Conservation (phyloP, 495 filamentous ascomycete genomes). For the Aspergillus sparsus region DNA sequence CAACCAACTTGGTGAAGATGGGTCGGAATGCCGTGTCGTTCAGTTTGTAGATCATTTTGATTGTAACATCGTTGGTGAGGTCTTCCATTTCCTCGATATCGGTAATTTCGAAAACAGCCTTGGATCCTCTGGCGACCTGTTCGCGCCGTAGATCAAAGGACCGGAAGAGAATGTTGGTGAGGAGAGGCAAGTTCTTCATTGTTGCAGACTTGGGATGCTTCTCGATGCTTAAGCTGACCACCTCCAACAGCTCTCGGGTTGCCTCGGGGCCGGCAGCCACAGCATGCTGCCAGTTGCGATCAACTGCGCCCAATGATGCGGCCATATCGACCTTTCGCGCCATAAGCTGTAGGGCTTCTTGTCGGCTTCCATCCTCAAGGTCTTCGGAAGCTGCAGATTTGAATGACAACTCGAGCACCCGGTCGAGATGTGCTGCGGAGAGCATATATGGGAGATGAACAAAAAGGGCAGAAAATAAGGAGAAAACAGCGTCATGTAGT, state of each 20-base stretch:
- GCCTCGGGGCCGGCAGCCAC: slow-evolving; percentile 59
- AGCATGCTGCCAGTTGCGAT: slow-evolving; percentile 68
- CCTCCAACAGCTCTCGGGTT: slow-evolving; percentile 62
- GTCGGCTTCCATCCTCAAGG: slow-evolving; percentile 61
- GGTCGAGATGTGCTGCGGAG: slow-evolving; percentile 67
- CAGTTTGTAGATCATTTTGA: slow-evolving; percentile 93
- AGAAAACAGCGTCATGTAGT: slow-evolving; percentile 79
- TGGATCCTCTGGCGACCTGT: slow-evolving; percentile 38
- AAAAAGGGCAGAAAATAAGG: slow-evolving; percentile 74
- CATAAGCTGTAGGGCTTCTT: slow-evolving; percentile 67
- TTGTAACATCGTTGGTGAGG: slow-evolving; percentile 61
- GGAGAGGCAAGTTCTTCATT: slow-evolving; percentile 62
- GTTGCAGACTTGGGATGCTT: slow-evolving; percentile 74
- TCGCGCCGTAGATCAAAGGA: slow-evolving; percentile 71
- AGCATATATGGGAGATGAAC: slow-evolving; percentile 85
- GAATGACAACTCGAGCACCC: slow-evolving; percentile 66
- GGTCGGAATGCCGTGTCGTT: slow-evolving; percentile 97
- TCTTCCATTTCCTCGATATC: slow-evolving; percentile 67
- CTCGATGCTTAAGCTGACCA: slow-evolving; percentile 68
- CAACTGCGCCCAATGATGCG: slow-evolving; percentile 65
- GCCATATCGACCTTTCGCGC: slow-evolving; percentile 73
- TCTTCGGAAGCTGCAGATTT: slow-evolving; percentile 61
- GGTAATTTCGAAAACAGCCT: slow-evolving; percentile 44
- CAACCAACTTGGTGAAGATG: slow-evolving; percentile 77
- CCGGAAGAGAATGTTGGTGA: slow-evolving; percentile 71